Evolutionary conservation across 208 protist genomes (phyloP), one percentile per base, ranked within the genome.

Genomic region (Trypanosoma caninum): DNA sequence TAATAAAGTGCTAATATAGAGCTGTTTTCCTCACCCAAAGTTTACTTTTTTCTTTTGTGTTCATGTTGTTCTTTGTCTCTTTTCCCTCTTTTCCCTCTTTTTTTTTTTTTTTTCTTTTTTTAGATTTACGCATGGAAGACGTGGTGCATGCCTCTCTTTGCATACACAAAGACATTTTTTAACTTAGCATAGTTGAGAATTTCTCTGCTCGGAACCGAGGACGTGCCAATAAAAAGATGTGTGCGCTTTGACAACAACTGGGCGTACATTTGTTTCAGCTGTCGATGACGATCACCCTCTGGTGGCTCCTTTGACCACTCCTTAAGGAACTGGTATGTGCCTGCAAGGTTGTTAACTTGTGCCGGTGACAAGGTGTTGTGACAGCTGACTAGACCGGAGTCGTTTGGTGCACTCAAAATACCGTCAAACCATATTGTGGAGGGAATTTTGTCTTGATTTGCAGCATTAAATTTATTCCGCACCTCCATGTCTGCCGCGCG

Each of bases 161-260:
- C 82, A 55, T 95, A 95, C 11, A 95, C 51, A 72, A 89, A 90
- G 11, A 95, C 79, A 56, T 79, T 84, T 68, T 90, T 93, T 0
- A 66, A 69, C 51, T 85, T 89, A 11, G 85, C 84, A 30, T 81
- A 88, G 60, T 91, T 91, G 11, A 95, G 52, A 41, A 95, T 67
- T 41, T 95, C 89, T 16, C 80, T 54, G 0, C 75, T 74, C 0
- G 89, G 89, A 14, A 71, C 60, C 5, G 82, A 40, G 53, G 78
- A 84, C 2, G 79, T 82, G 0, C 89, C 89, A 31, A 95, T 71
- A 46, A 95, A 95, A 3, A 93, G 61, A 55, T 81, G 74, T 30
- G 75, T 84, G 2, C 75, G 83, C 35, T 83, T 78, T 10, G 37
- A 18, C 0, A 93, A 71, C 1, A 95, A 52, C 7, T 76, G 71